Conservation (phyloP, 768 basidiomycete species). For the Mycena maculata region DNA sequence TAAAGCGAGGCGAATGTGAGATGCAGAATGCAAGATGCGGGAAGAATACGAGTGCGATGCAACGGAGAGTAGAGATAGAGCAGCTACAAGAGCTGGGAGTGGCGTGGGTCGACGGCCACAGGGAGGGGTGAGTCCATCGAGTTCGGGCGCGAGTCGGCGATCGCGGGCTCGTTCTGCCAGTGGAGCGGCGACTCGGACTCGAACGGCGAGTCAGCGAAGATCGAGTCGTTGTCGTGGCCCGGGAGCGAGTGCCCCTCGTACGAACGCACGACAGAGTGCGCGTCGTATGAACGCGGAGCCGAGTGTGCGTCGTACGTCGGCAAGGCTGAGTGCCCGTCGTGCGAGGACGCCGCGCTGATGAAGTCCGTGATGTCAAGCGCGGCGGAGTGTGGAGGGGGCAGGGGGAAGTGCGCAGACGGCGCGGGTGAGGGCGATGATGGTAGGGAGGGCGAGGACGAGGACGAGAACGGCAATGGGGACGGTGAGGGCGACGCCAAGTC, state of each 20-base stretch:
- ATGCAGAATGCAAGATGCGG: too few species aligned
- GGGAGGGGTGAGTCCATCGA: conserved; percentile 18
- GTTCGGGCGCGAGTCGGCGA: conserved; percentile 33
- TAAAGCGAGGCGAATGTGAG: too few species aligned
- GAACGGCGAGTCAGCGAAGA: conserved; percentile 33
- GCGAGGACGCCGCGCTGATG: conserved; percentile 2
- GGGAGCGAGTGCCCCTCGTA: not conserved
- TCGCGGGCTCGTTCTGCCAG: conserved; percentile 34
- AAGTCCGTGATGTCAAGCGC: conserved; percentile 15
- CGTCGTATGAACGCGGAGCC: not conserved
- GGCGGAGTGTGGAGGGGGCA: too few species aligned
- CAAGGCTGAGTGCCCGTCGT: not conserved
- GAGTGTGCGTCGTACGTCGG: not conserved
- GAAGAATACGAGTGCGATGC: too few species aligned
- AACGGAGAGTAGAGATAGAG: too few species aligned
- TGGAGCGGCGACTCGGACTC: conserved; percentile 27
- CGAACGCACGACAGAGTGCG: not conserved
- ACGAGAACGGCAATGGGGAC: too few species aligned
- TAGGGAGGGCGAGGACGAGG: too few species aligned
- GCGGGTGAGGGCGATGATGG: not conserved
- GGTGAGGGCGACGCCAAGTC: too few species aligned
- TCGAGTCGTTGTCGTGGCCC: conserved; percentile 14
- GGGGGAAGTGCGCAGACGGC: too few species aligned
- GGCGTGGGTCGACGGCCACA: not conserved
- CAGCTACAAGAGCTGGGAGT: not conserved